Evolutionary conservation across 2,329 filamentous ascomycete genomes (phyloP), one percentile per base, ranked within the genome.

Genomic region (Botrytis medusae): DNA sequence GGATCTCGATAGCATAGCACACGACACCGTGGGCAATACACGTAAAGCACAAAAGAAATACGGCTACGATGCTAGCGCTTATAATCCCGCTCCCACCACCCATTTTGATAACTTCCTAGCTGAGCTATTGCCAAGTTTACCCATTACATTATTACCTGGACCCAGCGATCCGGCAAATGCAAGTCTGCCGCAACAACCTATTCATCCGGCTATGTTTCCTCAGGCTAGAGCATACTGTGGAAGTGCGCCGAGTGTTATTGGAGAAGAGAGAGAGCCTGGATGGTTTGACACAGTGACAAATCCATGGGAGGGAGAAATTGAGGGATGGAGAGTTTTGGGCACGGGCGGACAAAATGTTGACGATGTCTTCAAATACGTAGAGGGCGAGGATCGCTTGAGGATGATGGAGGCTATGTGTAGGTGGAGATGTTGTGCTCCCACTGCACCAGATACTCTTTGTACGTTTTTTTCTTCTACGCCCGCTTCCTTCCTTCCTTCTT

Each of bases 351-450:
- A 99, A 83, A 97, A 97, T 71, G 88, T 99, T 4, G 93, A 97
- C 78, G 97, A 99, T 82, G 89, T 98, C 4, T 93, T 94, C 82
- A 96, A 95, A 82, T 99, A 99, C 80, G 88, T 98, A 40, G 90
- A 92, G 73, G 91, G 89, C 51, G 89, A 94, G 60, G 90, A 94
- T 77, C 85, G 95, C 32, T 80, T 98, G 40, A 91, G 91, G 64
- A 93, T 98, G 88, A 96, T 98, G 92, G 96, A 98, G 83, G 91
- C 91, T 73, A 96, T 97, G 89, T 90, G 97, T 77, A 88, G 94
- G 74, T 99, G 96, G 96, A 88, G 96, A 75, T 93, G 94, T 80
- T 90, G 90, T 77, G 96, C 96, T 8, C 96, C 96, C 1, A 99
- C 96, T 0, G 96, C 96, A 1, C 96, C 97, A 0, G 97, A 99